Conservation (phyloP, 768 basidiomycete species). For the Phlebiopsis gigantea region DNA sequence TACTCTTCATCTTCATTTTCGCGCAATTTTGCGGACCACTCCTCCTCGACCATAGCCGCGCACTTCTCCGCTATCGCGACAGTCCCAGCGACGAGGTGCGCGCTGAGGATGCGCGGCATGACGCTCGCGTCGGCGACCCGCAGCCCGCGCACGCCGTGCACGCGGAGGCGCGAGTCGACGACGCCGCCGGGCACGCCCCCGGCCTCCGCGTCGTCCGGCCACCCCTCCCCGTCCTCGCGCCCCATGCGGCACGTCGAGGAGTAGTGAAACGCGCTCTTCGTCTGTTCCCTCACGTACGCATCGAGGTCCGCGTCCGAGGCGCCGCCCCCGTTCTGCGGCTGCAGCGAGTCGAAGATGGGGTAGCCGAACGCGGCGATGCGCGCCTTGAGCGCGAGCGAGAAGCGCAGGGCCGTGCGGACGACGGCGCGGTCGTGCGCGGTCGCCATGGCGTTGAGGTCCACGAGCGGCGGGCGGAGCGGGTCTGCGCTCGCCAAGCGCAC, state of each 20-base stretch:
- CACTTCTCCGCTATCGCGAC: conserved; percentile 35
- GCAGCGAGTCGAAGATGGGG: no score
- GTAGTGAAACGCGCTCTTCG: conserved; percentile 16
- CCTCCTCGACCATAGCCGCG: conserved; percentile 20
- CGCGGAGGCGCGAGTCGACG: conserved; percentile 35
- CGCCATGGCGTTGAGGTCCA: background rate
- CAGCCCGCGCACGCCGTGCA: conserved; percentile 39
- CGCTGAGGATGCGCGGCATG: conserved; percentile 25
- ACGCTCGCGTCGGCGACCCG: conserved; percentile 26
- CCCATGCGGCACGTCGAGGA: conserved; percentile 36
- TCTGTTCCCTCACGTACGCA: conserved; percentile 5
- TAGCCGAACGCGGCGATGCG: background rate
- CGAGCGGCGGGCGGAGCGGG: background rate
- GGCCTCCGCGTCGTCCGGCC: background rate
- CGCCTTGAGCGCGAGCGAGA: background rate
- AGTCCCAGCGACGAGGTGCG: conserved; percentile 31
- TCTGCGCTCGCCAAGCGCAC: background rate
- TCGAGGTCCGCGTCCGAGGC: conserved; percentile 1
- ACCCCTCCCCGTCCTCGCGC: background rate
- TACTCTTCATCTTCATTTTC: background rate
- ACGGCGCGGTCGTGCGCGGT: background rate
- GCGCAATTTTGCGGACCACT: background rate
- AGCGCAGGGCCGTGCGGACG: background rate
- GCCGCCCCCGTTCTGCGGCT: background rate
- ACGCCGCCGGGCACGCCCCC: conserved; percentile 27